Evolutionary conservation across 352 stramenopile genomes (phyloP), one percentile per base, ranked within the genome.

Genomic region (Globisporangium okanoganense): DNA sequence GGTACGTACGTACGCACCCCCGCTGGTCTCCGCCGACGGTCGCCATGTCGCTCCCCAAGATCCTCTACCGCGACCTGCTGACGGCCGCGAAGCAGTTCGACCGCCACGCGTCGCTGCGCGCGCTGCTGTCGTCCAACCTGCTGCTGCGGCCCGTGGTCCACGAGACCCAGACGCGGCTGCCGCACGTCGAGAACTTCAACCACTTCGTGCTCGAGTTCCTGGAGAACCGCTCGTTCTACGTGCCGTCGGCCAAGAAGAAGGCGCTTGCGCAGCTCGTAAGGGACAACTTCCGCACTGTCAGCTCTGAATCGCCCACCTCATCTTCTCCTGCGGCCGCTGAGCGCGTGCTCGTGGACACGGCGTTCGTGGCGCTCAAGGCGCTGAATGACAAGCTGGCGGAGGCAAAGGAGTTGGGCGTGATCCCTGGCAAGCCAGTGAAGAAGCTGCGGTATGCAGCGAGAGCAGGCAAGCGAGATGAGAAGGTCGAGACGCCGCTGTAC

Each of bases 11-110:
- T 47, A 7, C 24, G n/a, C 24, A 4, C 20, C 13, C 8, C 24
- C 24, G 36, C 48, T 36, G 7, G 1, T 12, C 27, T 1, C 12
- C 48, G 16, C 9, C 16, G 40, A 18, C n/a, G 16, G 38, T 6
- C 51, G 29, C 27, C 1, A 92, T 89, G 81, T 73, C 72, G 61
- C 65, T 92, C 36, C 53, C 36, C 24, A 76, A 73, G 44, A 56
- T 78, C 50, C 61, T 92, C 41, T 95, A 93, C 64, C 79, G 83
- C 10, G 85, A 95, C 29, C 61, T 95, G 61, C 66, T 93, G 44
- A 47, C 60, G 33, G 66, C 62, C 16, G 79, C 81, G 36, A 73
- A 72, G 56, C 62, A 78, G 40, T 72, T 92, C 48, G 83, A 95
- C 70, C 63, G 73, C 31, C 71, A 85, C 45, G 69, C 68, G 35